Evolutionary conservation across 2,329 filamentous ascomycete genomes (phyloP), one percentile per base, ranked within the genome.

Genomic region (Cordyceps cicadae): DNA sequence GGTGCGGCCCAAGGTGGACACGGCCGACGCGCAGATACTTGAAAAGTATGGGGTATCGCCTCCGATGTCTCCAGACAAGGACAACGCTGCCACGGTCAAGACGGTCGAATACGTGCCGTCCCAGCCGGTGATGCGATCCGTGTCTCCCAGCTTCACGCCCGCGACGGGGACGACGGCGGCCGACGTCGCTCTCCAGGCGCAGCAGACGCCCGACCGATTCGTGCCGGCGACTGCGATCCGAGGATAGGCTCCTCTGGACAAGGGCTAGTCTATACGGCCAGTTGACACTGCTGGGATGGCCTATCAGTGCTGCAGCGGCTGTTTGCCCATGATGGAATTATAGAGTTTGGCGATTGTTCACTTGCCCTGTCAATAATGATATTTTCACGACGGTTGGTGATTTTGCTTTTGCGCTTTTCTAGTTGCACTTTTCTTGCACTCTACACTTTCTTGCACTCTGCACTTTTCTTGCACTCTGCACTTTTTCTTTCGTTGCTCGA

Each of bases 141-240:
- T 79, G 46, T 75, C 78, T 15, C 74, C 81, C 50, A 68, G 72
- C 61, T 79, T 82, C 64, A 70, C 75, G 57, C 71, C 77, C 53
- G 74, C 77, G 66, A 74, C 81, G 67, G 77, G 76, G 73, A 78
- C 79, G 64, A 72, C 76, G 57, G 68, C 77, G 59, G 72, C 70
- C 66, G 77, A 77, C 56, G 70, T 72, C 57, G 67, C 73, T 39
- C 78, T 65, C 48, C 68, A 75, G 63, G 66, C 69, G 60, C 74
- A 78, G 64, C 74, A 74, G 62, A 65, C 75, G 65, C 72, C 59
- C 66, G 54, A 63, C 70, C 43, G 76, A 80, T 62, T 78, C 68
- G 77, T 82, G 70, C 67, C 77, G 59, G 72, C 78, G 50, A 78
- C 80, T 68, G 80, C 80, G 48, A 84, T 77, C 61, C 71, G 72